Evolutionary conservation across 768 basidiomycete species (phyloP).

Genomic region (Glaciozyma martinii): DNA sequence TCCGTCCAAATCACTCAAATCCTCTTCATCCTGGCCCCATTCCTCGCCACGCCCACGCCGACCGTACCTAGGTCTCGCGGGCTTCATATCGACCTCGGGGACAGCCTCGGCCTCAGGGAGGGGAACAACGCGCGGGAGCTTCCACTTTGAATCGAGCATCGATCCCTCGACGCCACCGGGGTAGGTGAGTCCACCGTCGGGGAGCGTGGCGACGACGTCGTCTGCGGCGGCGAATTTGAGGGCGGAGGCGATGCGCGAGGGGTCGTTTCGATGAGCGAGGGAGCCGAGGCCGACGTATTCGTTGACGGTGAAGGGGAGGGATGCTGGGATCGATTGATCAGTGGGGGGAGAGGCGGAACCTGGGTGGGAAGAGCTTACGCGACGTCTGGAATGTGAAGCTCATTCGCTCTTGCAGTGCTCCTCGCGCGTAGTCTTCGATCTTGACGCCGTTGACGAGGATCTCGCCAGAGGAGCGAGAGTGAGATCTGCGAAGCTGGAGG

Average conservation of each 20-base stretch:
- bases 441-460: neutral
- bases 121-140: neutral
- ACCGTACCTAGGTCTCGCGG: no score
- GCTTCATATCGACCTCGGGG: neutral
- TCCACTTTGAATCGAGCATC: neutral
- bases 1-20: neutral
- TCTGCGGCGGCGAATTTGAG: neutral
- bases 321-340: neutral
- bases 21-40: neutral
- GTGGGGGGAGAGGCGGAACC: neutral
- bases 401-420: neutral
- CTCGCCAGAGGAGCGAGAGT: neutral
- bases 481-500: neutral
- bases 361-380: neutral
- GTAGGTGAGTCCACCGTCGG: neutral
- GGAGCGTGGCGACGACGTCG: neutral
- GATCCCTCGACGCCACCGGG: neutral
- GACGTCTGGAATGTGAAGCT: neutral
- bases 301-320: neutral
- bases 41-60: no score
- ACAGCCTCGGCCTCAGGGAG: neutral
- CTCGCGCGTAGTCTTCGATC: neutral
- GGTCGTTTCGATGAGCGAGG: neutral
- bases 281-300: constrained; percentile 2
- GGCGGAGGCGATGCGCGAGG: neutral